A percentile compares a stretch with the other conserved stretches of the same genome.
Evolutionary conservation across 139 green algal genomes (phyloP).

Genomic region (Nannochloris sp.): DNA sequence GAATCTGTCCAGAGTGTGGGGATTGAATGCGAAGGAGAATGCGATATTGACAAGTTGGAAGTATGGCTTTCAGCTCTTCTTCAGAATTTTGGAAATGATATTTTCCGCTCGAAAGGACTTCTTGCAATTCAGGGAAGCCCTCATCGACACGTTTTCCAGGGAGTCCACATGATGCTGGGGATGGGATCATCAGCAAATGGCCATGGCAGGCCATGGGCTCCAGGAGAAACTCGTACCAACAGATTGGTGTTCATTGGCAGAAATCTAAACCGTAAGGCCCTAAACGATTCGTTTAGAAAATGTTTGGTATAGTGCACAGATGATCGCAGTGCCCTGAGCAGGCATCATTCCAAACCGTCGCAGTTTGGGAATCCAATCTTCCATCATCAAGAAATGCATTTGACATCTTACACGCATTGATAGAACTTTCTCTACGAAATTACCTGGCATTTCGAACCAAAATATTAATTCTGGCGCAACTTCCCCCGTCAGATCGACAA

Average conservation of each 20-base stretch:
- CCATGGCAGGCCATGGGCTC: constrained; percentile 40
- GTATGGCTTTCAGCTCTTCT: constrained; percentile 58
- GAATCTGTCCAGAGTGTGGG: constrained; percentile 44
- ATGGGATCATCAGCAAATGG: constrained; percentile 58
- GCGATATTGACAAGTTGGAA: constrained; percentile 55
- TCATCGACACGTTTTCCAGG: constrained; percentile 32
- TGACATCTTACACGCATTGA: too few relatives aligned
- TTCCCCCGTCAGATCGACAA: too few relatives aligned
- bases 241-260: constrained; percentile 92
- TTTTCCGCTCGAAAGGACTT: constrained; percentile 73
- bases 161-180: constrained; percentile 41
- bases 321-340: not conserved
- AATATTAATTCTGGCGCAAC: too few relatives aligned
- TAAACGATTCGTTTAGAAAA: constrained; percentile 62
- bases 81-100: constrained; percentile 60
- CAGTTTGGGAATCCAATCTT: not conserved
- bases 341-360: constrained; percentile 1
- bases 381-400: too few relatives aligned
- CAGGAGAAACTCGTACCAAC: constrained; percentile 57
- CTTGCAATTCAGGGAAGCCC: constrained; percentile 52
- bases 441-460: too few relatives aligned
- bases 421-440: too few relatives aligned
- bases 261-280: constrained; percentile 74
- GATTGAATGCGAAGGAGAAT: constrained; percentile 50
- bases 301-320: constrained; percentile 48